Conservation (phyloP, 2,329 filamentous ascomycete species). For the Cercospora zeina region DNA sequence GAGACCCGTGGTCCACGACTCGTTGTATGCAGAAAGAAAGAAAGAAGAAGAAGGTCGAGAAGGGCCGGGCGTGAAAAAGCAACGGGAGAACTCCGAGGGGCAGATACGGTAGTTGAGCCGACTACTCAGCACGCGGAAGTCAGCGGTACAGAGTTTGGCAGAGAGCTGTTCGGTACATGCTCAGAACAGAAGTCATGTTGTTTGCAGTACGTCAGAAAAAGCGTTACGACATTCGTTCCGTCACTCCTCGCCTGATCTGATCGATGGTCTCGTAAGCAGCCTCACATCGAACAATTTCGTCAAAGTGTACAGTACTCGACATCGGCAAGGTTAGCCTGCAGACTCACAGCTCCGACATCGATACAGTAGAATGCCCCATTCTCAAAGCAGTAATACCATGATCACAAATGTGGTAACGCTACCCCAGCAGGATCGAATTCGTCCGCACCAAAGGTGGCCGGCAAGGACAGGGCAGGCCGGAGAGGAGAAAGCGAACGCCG, state of each 20-base stretch:
- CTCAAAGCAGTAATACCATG: background rate
- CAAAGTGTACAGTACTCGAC: background rate
- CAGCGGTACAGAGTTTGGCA: background rate
- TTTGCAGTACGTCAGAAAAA: too few species aligned
- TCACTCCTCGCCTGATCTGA: background rate
- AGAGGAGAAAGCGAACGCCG: background rate
- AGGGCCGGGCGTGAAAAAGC: background rate
- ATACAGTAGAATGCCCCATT: background rate
- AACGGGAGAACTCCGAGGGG: background rate
- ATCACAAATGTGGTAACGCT: background rate
- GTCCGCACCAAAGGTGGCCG: background rate
- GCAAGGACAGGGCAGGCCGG: background rate
- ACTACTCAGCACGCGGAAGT: background rate
- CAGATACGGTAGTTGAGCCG: background rate
- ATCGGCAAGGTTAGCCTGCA: background rate
- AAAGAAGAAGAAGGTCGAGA: background rate
- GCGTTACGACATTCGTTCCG: background rate
- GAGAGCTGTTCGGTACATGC: background rate
- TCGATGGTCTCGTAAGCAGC: too few species aligned
- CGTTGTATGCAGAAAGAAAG: background rate
- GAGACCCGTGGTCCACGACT: background rate
- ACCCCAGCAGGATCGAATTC: background rate
- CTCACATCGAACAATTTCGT: too few species aligned
- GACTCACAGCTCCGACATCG: background rate
- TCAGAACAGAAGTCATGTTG: background rate